A percentile compares a stretch with the other conserved stretches of the same genome.
Conservation (phyloP, 345 rosid species). For the Camelina neglecta region DNA sequence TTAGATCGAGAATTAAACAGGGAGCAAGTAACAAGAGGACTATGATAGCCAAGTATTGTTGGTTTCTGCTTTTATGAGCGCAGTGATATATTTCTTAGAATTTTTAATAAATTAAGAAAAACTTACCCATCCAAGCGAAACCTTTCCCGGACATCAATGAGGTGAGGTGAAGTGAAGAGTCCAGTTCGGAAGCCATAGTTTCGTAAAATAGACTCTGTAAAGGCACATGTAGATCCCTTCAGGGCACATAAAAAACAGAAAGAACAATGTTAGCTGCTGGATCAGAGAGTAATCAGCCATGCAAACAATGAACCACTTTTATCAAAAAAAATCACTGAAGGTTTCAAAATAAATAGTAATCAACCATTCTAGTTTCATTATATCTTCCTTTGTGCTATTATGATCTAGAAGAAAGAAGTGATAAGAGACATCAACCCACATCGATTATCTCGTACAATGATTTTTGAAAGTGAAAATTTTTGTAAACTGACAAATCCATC, state of each 20-base stretch:
- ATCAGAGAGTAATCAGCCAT: constrained; percentile 4
- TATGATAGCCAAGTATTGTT: neutral
- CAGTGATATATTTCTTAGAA: neutral
- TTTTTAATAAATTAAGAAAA: neutral
- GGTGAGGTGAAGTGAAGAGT: constrained; percentile 95
- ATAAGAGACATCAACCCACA: constrained; percentile 3
- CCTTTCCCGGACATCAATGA: constrained; percentile 92
- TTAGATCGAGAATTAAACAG: neutral
- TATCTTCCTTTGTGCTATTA: neutral
- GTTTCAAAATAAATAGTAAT: neutral
- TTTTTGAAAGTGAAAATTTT: neutral
- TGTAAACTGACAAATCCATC: constrained; percentile 4
- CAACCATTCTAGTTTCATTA: neutral
- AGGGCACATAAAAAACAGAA: neutral
- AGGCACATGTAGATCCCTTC: constrained; percentile 96
- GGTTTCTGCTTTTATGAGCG: constrained; percentile 11
- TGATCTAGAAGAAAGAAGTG: neutral
- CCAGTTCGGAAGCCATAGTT: constrained; percentile 92
- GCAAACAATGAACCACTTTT: constrained; percentile 7
- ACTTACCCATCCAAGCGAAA: constrained; percentile 90
- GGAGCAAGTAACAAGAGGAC: too few relatives aligned
- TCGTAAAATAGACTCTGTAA: constrained; percentile 85
- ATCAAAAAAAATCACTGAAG: constrained; percentile 10
- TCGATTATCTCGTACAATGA: constrained; percentile 1
- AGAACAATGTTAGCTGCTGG: constrained; percentile 13